phyloP scores from a whole-genome alignment of 2,329 filamentous ascomycete genomes.

The Neophaeococcomyces aloes region DNA sequence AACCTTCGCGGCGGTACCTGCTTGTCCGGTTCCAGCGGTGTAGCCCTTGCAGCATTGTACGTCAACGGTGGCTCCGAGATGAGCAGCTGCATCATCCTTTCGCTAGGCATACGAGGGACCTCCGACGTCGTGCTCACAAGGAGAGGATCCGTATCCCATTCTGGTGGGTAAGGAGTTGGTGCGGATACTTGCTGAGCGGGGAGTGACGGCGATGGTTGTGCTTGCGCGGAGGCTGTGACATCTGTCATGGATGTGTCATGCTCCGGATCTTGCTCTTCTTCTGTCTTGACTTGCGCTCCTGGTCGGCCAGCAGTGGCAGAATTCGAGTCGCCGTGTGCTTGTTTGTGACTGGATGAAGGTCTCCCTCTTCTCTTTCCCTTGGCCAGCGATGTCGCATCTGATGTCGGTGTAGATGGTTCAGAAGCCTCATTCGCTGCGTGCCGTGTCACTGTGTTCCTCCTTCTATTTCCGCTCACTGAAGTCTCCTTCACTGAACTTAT shows the following conservation, averaged over 20 bases:
- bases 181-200: background rate
- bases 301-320: background rate
- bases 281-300: background rate
- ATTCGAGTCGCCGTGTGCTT: background rate
- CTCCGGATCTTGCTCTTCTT: conserved; percentile 7
- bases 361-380: background rate
- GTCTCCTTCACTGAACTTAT: background rate
- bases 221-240: conserved; percentile 1
- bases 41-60: conserved; percentile 37
- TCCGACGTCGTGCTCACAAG: conserved; percentile 29
- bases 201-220: conserved; percentile 16
- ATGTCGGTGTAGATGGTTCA: background rate
- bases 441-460: background rate
- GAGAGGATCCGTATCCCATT: conserved; percentile 17
- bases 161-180: conserved; percentile 25
- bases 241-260: conserved; percentile 4
- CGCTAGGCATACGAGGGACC: conserved; percentile 36
- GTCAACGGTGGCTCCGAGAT: conserved; percentile 37
- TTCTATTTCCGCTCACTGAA: too few relatives aligned
- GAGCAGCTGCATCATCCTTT: conserved; percentile 36
- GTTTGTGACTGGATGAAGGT: background rate
- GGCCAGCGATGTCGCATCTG: background rate
- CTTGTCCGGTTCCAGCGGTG: conserved; percentile 18
- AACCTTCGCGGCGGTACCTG: conserved; percentile 29
- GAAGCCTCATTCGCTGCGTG: too few relatives aligned